Evolutionary conservation across 345 rosid species (phyloP).

Genomic region (Gossypioides kirkii): DNA sequence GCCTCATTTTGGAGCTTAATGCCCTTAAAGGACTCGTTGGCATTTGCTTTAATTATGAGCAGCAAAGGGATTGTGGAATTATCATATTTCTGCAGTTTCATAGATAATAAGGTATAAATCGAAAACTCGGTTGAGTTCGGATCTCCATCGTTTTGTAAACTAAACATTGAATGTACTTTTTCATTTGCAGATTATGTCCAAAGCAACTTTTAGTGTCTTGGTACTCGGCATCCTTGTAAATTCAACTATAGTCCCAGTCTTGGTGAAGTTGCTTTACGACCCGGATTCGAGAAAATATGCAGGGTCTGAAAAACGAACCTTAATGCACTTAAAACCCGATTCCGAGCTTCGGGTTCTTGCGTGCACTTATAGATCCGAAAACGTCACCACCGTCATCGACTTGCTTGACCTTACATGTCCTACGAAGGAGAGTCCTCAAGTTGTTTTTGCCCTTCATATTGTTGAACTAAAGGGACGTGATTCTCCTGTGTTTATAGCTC

Average conservation of each 20-base stretch:
- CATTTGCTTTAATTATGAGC: constrained; percentile 43
- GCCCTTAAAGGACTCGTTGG: constrained; percentile 40
- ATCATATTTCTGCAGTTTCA: constrained; percentile 14
- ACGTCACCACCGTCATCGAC: constrained; percentile 20
- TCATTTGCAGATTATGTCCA: constrained; percentile 3
- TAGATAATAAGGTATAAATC: constrained; percentile 23
- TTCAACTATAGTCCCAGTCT: constrained; percentile 32
- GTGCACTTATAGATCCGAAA: constrained; percentile 36
- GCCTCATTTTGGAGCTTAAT: constrained; percentile 36
- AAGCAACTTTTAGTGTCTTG: neutral
- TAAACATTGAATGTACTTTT: neutral
- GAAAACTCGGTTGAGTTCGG: too few relatives aligned
- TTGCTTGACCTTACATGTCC: constrained; percentile 16
- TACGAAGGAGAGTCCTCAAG: constrained; percentile 12
- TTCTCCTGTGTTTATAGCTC: constrained; percentile 29
- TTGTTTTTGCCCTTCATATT: constrained; percentile 26
- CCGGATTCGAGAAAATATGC: constrained; percentile 43
- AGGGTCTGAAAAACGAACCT: constrained; percentile 29
- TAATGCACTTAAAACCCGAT: constrained; percentile 22
- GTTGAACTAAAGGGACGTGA: constrained; percentile 22
- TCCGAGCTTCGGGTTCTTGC: constrained; percentile 30
- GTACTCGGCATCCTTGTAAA: neutral
- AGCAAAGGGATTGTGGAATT: constrained; percentile 45
- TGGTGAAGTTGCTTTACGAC: constrained; percentile 39
- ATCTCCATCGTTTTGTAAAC: neutral